Evolutionary conservation across 805 yeast species (phyloP).

Genomic region (Metschnikowia drakensbergensis): DNA sequence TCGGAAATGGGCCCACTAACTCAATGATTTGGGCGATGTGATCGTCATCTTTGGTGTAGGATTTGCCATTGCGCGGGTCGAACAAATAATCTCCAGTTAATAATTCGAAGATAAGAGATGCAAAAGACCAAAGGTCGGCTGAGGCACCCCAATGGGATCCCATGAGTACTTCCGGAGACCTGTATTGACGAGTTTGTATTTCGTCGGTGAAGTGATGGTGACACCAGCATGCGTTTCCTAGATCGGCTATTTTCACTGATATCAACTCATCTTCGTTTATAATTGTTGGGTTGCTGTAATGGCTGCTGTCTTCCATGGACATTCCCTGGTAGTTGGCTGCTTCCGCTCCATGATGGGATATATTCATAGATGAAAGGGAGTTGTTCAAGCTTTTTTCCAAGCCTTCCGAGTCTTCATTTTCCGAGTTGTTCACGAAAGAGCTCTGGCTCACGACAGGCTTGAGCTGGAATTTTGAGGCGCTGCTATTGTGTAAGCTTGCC

Average conservation of each 20-base stretch:
- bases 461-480: conserved; percentile 4
- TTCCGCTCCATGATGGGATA: conserved; percentile 24
- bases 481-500: not conserved
- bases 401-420: conserved; percentile 13
- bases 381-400: conserved; percentile 30
- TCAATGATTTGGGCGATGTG: conserved; percentile 63
- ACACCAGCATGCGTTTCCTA: conserved; percentile 68
- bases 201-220: conserved; percentile 63
- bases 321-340: conserved; percentile 11
- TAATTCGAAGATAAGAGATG: conserved; percentile 55
- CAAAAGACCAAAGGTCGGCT: conserved; percentile 59
- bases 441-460: conserved; percentile 9
- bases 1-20: conserved; percentile 42
- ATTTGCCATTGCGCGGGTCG: conserved; percentile 53
- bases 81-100: conserved; percentile 60
- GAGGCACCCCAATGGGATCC: conserved; percentile 61
- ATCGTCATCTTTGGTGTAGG: conserved; percentile 53
- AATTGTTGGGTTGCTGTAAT: conserved; percentile 11
- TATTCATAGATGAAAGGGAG: conserved; percentile 42
- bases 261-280: conserved; percentile 45
- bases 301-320: conserved; percentile 7
- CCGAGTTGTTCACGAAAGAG: conserved; percentile 17
- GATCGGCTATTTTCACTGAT: conserved; percentile 60
- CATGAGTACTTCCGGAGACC: conserved; percentile 61
- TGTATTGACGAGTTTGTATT: conserved; percentile 64